Percentiles rank a stretch among this genome's conserved stretches.
Evolutionary conservation across 2,329 filamentous ascomycete species (phyloP).

Genomic region (Geosmithia putterillii): DNA sequence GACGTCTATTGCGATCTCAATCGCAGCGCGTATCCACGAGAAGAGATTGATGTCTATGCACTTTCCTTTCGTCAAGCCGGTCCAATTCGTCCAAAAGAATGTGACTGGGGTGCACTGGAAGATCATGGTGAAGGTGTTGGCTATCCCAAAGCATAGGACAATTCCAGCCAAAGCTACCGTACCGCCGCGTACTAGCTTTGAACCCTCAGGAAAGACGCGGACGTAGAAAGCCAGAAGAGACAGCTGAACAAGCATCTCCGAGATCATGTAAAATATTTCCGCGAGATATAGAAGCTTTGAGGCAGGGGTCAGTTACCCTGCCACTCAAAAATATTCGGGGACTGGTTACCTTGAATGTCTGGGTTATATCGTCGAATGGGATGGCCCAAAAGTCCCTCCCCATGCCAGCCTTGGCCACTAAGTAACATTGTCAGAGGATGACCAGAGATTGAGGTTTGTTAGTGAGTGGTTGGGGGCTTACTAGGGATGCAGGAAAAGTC

Average conservation of each 20-base stretch:
- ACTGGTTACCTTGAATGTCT: constrained; percentile 23
- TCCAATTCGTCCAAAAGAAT: constrained; percentile 41
- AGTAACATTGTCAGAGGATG: neutral
- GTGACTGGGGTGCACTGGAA: constrained; percentile 39
- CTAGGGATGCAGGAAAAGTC: neutral
- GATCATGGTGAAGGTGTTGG: constrained; percentile 28
- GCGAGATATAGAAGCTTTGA: constrained; percentile 18
- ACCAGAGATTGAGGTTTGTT: neutral
- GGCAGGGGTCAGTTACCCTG: constrained; percentile 8
- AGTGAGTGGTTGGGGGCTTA: neutral
- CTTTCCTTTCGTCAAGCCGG: constrained; percentile 27
- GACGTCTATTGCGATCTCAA: constrained; percentile 37
- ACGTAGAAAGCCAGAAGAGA: constrained; percentile 42
- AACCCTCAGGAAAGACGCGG: constrained; percentile 37
- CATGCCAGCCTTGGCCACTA: constrained; percentile 33
- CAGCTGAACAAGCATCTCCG: constrained; percentile 34
- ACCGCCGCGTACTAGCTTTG: constrained; percentile 26
- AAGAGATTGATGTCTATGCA: constrained; percentile 37
- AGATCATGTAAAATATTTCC: constrained; percentile 30
- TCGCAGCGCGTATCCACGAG: constrained; percentile 35
- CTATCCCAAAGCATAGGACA: constrained; percentile 23
- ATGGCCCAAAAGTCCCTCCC: constrained; percentile 40
- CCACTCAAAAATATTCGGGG: neutral
- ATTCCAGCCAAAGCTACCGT: constrained; percentile 14
- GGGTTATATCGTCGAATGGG: constrained; percentile 22